Percentiles rank a stretch among this genome's conserved stretches.
Conservation (phyloP, 2,329 filamentous ascomycete genomes). For the Trichoderma sp. region DNA sequence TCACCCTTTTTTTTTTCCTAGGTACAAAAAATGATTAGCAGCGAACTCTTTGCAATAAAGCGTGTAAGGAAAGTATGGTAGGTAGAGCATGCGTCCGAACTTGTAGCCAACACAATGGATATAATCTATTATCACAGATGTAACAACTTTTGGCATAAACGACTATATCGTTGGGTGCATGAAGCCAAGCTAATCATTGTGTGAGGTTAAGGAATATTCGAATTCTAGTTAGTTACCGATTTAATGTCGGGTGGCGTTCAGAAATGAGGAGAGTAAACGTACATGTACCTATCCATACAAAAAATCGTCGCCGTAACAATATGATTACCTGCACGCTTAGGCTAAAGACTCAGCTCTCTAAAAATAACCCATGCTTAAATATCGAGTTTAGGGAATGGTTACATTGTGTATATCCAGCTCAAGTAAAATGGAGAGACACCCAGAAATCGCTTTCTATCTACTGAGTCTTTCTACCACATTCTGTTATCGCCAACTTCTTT, state of each 20-base stretch:
- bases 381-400: not conserved
- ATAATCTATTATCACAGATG: not conserved
- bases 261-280: not conserved
- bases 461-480: not conserved
- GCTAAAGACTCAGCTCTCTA: not conserved
- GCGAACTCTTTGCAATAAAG: too few species aligned
- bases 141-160: not conserved
- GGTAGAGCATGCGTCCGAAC: not conserved
- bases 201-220: not conserved
- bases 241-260: not conserved
- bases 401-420: not conserved
- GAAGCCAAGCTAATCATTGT: not conserved
- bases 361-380: not conserved
- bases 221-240: not conserved
- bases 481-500: not conserved
- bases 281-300: not conserved
- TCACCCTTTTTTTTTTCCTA: not conserved
- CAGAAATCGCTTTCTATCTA: not conserved
- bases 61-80: too few species aligned
- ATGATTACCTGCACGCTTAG: too few species aligned
- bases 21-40: too few species aligned
- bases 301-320: not conserved
- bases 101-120: not conserved
- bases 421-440: not conserved
- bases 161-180: not conserved